These are phyloP conservation scores for Cyclotella choctawhatcheeana DNA, from an alignment of 108 stramenopile genomes.

Conservation along the genomic window DNA sequence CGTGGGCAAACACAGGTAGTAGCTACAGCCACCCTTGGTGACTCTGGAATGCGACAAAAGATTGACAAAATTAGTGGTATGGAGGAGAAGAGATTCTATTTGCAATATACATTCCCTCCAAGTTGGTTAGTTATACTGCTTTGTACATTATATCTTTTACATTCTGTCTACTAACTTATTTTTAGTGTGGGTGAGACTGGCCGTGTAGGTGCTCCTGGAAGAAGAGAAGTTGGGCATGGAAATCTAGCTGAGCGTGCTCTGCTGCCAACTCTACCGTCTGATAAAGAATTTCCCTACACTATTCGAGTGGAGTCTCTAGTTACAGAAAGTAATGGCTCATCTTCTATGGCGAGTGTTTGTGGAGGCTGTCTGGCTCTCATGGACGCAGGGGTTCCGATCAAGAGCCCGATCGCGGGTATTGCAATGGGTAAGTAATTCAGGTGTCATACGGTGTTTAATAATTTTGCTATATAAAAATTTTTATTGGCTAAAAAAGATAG, in stretches of 20 bases:
- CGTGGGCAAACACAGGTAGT: conserved; percentile 94
- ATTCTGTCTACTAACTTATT: too few species aligned
- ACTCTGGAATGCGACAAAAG: conserved; percentile 90
- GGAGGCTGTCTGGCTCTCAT: conserved; percentile 91
- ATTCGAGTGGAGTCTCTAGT: conserved; percentile 86
- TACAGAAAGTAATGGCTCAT: conserved; percentile 86
- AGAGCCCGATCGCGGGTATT: conserved; percentile 79
- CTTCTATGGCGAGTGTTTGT: conserved; percentile 92
- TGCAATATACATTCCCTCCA: conserved; percentile 96
- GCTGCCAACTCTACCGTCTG: conserved; percentile 65
- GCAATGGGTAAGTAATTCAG: conserved; percentile 82
- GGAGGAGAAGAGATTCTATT: conserved; percentile 88
- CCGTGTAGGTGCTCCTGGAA: conserved; percentile 83
- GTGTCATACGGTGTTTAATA: too few species aligned
- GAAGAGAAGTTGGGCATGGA: conserved; percentile 91
- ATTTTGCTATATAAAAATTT: too few species aligned
- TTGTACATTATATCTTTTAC: too few species aligned
- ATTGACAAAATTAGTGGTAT: conserved; percentile 87
- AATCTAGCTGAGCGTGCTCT: conserved; percentile 86
- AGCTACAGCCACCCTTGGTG: conserved; percentile 91
- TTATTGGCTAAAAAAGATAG: too few species aligned
- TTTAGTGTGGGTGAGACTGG: conserved; percentile 96
- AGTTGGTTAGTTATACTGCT: too few species aligned
- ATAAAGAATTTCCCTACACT: conserved; percentile 80
- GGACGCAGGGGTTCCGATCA: conserved; percentile 94